These are phyloP conservation scores for Torulaspora microellipsoides DNA, from an alignment of 805 yeast species.

Conservation along the genomic window DNA sequence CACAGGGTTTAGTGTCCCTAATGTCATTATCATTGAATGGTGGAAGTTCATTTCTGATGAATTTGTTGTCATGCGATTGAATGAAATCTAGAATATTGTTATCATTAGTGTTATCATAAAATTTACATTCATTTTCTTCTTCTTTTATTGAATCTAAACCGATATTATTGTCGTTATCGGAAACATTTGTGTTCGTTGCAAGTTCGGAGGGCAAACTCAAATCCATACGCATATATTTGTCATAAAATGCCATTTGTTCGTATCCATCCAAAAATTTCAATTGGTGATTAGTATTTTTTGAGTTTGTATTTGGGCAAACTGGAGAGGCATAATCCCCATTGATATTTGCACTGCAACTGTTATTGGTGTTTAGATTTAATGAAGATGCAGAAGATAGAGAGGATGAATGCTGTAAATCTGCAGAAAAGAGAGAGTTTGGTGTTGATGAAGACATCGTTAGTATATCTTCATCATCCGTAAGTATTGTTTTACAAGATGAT, in stretches of 20 bases:
- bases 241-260: constrained; percentile 22
- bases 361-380: constrained; percentile 1
- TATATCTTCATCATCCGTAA: constrained; percentile 24
- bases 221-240: constrained; percentile 15
- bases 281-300: constrained; percentile 7
- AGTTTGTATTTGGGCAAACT: neutral
- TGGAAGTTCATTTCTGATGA: neutral
- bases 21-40: neutral
- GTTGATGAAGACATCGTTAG: constrained; percentile 24
- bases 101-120: constrained; percentile 2
- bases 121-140: constrained; percentile 10
- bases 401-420: constrained; percentile 18
- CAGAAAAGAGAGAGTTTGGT: constrained; percentile 26
- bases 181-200: neutral
- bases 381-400: constrained; percentile 14
- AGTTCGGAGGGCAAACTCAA: constrained; percentile 1
- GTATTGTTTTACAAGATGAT: constrained; percentile 15
- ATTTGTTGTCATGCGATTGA: neutral
- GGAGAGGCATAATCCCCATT: neutral
- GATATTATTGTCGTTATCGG: constrained; percentile 3
- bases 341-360: neutral
- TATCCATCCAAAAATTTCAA: constrained; percentile 21
- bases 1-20: neutral
- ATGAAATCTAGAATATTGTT: constrained; percentile 6
- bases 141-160: constrained; percentile 14